Conservation (phyloP, 306 rosid genomes). For the Trifolium dubium region DNA sequence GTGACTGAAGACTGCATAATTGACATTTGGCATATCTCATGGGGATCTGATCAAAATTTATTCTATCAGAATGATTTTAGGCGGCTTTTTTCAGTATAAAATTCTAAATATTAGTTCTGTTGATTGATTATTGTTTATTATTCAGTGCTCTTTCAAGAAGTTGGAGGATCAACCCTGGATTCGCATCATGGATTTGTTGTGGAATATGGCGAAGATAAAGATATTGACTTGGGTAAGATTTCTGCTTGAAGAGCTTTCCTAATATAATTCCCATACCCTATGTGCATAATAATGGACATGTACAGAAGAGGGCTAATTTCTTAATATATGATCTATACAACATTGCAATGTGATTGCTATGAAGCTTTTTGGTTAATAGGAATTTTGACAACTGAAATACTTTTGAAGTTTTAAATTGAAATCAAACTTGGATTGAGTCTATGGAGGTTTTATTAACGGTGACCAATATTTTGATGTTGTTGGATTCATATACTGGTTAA, state of each 20-base stretch:
- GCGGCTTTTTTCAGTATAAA: constrained; percentile 1
- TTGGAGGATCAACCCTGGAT: constrained; percentile 63
- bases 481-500: constrained; percentile 23
- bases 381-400: constrained; percentile 27
- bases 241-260: constrained; percentile 39
- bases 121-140: constrained; percentile 27
- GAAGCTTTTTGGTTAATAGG: constrained; percentile 24
- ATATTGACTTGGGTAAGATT: constrained; percentile 58
- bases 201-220: constrained; percentile 65
- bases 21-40: background rate
- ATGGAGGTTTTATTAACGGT: constrained; percentile 20
- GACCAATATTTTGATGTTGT: constrained; percentile 17
- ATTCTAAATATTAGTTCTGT: constrained; percentile 4
- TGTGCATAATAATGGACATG: constrained; percentile 16
- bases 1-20: constrained; percentile 47
- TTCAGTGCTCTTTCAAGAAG: constrained; percentile 60
- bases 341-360: constrained; percentile 16
- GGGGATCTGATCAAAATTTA: constrained; percentile 27
- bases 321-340: constrained; percentile 17
- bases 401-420: constrained; percentile 36
- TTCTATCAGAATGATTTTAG: constrained; percentile 25
- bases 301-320: constrained; percentile 30
- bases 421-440: constrained; percentile 20
- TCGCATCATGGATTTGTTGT: constrained; percentile 70
- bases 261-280: constrained; percentile 20